Evolutionary conservation across 2,329 filamentous ascomycete genomes (phyloP), one percentile per base, ranked within the genome.

Genomic region (Chaetomium sp.): DNA sequence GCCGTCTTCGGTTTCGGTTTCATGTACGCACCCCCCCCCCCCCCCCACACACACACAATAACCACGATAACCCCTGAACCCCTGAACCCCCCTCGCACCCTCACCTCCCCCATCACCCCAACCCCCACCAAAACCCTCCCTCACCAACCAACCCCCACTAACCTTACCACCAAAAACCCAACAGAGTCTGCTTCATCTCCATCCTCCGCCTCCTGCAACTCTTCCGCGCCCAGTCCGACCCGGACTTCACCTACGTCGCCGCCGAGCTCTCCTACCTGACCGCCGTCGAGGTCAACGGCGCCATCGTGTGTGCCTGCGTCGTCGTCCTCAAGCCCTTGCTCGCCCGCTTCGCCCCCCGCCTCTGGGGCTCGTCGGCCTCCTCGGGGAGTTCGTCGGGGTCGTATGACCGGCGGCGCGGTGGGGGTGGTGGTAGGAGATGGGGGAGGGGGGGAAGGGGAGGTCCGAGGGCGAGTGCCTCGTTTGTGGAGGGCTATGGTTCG

Each of bases 301-400:
- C 73, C 63, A 76, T 78, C 57, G 69, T 74, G 25, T 73, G 74
- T 51, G 75, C 76, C 49, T 76, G 73, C 62, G 69, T 74, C 42
- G 75, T 75, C 58, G 77, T 75, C 7, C 73, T 78, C 16, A 78
- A 77, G 55, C 77, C 76, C 1, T 71, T 78, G 2, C 62, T 74
- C 25, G 74, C 77, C 35, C 77, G 72, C 13, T 63, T 70, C 33
- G 57, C 70, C 12, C 58, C 50, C 2, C 33, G 33, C 35, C 1
- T 25, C 7, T 42, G 29, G 42, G 45, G 31, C 12, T 45, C 19
- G 7, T 54, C 25, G 1, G 19, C 19, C 7, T 54, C 25, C 1
- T 9, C 23, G 13, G 35, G 35, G 31, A 13, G 35, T 42, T 42
- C 35, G 12, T 42, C 35, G 35, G 16, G 12, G 21, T 25, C n/a